Conservation (phyloP, 2,329 filamentous ascomycete genomes). For the Chaetomium olivaceum region DNA sequence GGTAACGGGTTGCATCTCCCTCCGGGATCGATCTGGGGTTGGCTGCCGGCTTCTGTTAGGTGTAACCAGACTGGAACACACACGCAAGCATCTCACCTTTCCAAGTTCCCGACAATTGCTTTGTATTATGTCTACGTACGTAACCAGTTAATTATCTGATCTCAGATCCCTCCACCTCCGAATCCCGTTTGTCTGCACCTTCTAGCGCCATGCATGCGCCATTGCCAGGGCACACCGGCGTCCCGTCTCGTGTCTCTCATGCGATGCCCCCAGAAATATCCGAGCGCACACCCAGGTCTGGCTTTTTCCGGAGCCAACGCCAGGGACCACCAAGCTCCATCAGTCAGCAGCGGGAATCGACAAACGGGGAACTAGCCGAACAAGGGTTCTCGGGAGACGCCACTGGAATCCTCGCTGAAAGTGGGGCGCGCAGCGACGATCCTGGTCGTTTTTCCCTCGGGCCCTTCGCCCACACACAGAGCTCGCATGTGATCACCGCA, state of each 20-base stretch:
- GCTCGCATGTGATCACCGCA: not conserved
- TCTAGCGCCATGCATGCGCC: not conserved
- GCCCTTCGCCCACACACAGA: not conserved
- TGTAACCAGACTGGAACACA: not conserved
- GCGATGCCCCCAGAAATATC: not conserved
- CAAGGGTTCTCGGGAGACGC: not conserved
- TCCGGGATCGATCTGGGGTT: constrained; percentile 3
- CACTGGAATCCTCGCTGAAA: not conserved
- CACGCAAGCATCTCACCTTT: not conserved
- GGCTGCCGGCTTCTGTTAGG: not conserved
- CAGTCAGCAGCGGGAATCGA: not conserved
- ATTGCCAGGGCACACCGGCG: not conserved
- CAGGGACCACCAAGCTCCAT: not conserved
- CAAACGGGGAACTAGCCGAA: not conserved
- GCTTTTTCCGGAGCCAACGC: not conserved
- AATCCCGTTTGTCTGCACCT: not conserved
- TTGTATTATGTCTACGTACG: not conserved
- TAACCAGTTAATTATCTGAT: not conserved
- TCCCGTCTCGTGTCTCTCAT: not conserved
- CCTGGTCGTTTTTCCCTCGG: not conserved
- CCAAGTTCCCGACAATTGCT: not conserved
- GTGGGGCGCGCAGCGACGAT: not conserved
- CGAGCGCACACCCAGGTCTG: too few species aligned
- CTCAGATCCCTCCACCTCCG: not conserved
- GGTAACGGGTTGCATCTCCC: not conserved